These are phyloP conservation scores for Phytopythium vexans DNA, from an alignment of 352 stramenopile genomes.

Conservation along the genomic window DNA sequence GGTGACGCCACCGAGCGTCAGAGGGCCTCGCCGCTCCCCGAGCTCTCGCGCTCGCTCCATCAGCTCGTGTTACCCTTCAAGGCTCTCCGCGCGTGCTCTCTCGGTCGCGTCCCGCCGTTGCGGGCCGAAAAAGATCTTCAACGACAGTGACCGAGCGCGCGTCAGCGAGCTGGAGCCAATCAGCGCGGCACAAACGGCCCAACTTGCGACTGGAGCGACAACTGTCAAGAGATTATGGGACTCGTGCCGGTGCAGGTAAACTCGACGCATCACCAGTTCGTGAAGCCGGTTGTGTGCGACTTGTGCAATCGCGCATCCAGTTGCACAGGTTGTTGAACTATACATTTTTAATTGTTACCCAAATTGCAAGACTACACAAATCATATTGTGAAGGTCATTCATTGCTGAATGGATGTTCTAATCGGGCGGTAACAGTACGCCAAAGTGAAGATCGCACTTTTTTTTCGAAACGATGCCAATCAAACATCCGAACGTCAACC, in stretches of 20 bases:
- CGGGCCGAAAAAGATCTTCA: not conserved
- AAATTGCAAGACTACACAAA: no score
- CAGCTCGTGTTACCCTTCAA: not conserved
- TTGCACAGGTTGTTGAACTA: no score
- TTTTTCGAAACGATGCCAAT: no score
- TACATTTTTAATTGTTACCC: no score
- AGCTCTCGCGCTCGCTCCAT: not conserved
- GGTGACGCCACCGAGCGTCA: slow-evolving; percentile 2
- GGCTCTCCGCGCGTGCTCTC: not conserved
- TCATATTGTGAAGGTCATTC: no score
- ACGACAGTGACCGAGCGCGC: not conserved
- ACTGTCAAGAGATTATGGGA: slow-evolving; percentile 3
- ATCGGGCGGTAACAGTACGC: no score
- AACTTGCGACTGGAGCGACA: not conserved
- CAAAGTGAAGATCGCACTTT: no score
- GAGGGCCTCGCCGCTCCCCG: not conserved
- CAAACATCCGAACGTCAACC: no score
- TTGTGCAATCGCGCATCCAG: slow-evolving; percentile 15
- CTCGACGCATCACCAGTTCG: slow-evolving; percentile 1
- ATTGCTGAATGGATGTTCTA: no score
- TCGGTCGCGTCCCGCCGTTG: not conserved
- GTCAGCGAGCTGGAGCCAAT: not conserved
- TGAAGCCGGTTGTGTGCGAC: not conserved
- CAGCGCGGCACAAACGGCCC: not conserved
- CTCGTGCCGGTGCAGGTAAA: slow-evolving; percentile 9